These are phyloP conservation scores for Drechslerella dactyloides DNA, from an alignment of 2,329 filamentous ascomycete genomes.

Conservation along the genomic window DNA sequence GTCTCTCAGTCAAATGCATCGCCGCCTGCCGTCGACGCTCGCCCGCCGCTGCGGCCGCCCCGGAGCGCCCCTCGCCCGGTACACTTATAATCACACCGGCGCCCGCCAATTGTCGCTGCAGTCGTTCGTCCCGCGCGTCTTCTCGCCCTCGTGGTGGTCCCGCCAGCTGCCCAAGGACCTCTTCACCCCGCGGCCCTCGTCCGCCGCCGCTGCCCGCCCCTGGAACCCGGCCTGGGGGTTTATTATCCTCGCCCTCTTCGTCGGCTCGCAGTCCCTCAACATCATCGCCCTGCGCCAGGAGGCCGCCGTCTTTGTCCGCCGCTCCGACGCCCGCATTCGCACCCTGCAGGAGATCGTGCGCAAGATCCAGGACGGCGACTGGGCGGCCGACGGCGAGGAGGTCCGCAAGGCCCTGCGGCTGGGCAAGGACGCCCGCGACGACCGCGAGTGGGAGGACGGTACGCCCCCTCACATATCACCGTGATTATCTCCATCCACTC, in stretches of 20 bases:
- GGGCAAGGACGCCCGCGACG: constrained; percentile 75
- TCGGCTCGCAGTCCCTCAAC: constrained; percentile 95
- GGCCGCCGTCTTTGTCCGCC: constrained; percentile 73
- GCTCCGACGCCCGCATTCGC: constrained; percentile 78
- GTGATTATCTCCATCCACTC: background rate
- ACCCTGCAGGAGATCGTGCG: constrained; percentile 77
- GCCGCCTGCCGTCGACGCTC: constrained; percentile 18
- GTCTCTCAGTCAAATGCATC: constrained; percentile 12
- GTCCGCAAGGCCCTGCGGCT: constrained; percentile 82
- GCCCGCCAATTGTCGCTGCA: constrained; percentile 36
- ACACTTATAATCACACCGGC: constrained; percentile 10
- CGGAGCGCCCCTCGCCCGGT: constrained; percentile 9
- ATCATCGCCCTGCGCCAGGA: constrained; percentile 82
- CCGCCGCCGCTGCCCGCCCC: constrained; percentile 13
- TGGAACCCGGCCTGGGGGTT: constrained; percentile 48
- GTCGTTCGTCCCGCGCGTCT: constrained; percentile 45
- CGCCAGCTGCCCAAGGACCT: constrained; percentile 38
- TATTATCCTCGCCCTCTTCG: constrained; percentile 73
- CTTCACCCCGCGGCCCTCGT: constrained; percentile 13
- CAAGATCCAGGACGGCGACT: constrained; percentile 72
- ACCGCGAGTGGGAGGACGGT: constrained; percentile 83
- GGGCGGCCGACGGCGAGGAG: constrained; percentile 67
- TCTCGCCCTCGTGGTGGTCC: constrained; percentile 46
- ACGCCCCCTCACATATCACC: constrained; percentile 56
- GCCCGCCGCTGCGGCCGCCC: constrained; percentile 8